phyloP scores from a whole-genome alignment of 73 alveolate species.

The Diophrys sp. region DNA sequence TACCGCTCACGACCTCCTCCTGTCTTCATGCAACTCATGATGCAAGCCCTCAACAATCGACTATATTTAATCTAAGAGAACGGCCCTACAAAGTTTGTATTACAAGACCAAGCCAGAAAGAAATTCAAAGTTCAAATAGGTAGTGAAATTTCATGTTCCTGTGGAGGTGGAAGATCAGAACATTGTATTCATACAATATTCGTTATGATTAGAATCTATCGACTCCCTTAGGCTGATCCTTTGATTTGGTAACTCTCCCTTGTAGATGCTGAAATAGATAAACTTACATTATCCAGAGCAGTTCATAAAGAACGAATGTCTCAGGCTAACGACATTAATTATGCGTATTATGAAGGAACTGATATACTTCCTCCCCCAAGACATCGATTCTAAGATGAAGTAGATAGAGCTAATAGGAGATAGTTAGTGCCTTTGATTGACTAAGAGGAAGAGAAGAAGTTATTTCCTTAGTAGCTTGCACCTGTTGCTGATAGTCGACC shows the following conservation, averaged over 20 bases:
- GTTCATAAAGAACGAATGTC: background rate
- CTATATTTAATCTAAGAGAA: background rate
- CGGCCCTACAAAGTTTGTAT: background rate
- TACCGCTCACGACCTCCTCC: constrained; percentile 14
- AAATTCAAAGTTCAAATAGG: constrained; percentile 10
- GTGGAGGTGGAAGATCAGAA: constrained; percentile 7
- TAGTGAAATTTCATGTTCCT: constrained; percentile 3
- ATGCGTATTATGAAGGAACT: background rate
- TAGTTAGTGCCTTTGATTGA: background rate
- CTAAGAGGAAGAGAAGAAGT: background rate
- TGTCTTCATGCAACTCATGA: background rate
- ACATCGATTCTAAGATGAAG: constrained; percentile 8
- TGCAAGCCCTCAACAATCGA: background rate
- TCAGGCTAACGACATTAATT: background rate
- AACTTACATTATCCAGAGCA: background rate
- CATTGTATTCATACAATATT: constrained; percentile 14
- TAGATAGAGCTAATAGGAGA: background rate
- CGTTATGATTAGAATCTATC: constrained; percentile 1
- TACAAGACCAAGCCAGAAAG: background rate
- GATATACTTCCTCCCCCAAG: constrained; percentile 7
- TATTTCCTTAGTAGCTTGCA: background rate
- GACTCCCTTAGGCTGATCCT: constrained; percentile 1
- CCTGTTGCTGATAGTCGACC: background rate
- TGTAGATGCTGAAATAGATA: constrained; percentile 7
- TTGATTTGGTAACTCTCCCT: background rate